Evolutionary conservation across 2,329 filamentous ascomycete genomes (phyloP), one percentile per base, ranked within the genome.

Genomic region (Trichoderma endophyticum): DNA sequence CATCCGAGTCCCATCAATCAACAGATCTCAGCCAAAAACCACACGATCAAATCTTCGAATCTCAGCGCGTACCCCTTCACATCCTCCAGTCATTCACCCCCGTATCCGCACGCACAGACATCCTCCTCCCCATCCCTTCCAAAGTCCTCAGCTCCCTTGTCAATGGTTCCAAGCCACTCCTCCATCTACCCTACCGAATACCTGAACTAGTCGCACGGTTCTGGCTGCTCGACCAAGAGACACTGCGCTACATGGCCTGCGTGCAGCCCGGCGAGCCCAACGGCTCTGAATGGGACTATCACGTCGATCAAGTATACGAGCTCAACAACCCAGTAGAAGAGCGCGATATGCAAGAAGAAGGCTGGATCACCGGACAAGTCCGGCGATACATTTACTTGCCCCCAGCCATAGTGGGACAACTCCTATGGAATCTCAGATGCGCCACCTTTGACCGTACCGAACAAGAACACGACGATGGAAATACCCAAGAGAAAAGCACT

Each of bases 181-280:
- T 91, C 67, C 86, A 87, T 72, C 83, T 89, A 57, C 80, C 81
- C 18, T 90, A 87, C 80, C 85, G 83, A 63, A 84, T 92, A 26
- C 87, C 88, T 2, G 77, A 81, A 3, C 82, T 84, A 18, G 87
- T 90, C 6, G 82, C 80, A 21, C 88, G 90, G n/a, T 83, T 91
- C 75, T 92, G 90, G 90, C 82, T 92, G 18, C 89, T 90, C 74
- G 83, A 87, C 82, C 18, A 80, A 76, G 36, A 86, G 83, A 80
- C 86, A 70, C 78, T 92, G 9, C 85, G 82, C 67, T 90, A 91
- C 76, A 89, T 91, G 84, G 89, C 88, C 15, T 83, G 83, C 12
- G 83, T 91, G 18, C 83, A 86, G 0, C 78, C 81, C 0, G 81
- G 84, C 0, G 84, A 84, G n/a, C 84, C 84, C 1, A 86, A 84